Percentiles rank a stretch among this genome's conserved stretches.
phyloP scores from a whole-genome alignment of 768 basidiomycete genomes.

The Coprinopsis marcescibilis region DNA sequence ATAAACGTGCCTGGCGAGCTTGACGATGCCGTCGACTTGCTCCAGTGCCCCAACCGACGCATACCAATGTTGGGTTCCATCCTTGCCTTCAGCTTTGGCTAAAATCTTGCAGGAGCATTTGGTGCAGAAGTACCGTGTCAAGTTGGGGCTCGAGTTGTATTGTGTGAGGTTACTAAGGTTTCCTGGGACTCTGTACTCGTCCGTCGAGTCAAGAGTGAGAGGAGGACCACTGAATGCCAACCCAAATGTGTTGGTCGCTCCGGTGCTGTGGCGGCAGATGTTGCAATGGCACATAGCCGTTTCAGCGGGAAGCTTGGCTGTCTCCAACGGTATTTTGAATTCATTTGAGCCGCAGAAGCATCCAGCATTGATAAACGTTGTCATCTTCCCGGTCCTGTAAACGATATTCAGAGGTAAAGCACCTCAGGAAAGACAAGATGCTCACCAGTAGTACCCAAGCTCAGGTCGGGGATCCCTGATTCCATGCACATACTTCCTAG shows the following conservation, averaged over 20 bases:
- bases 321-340: background rate
- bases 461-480: too few species aligned
- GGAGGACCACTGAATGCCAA: conserved; percentile 13
- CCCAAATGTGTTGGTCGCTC: conserved; percentile 17
- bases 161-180: conserved; percentile 14
- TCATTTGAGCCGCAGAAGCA: background rate
- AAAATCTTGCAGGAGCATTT: conserved; percentile 17
- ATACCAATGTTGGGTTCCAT: conserved; percentile 7
- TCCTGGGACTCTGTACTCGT: conserved; percentile 11
- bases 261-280: conserved; percentile 24
- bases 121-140: conserved; percentile 19
- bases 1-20: conserved; percentile 16
- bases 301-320: background rate
- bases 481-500: too few species aligned
- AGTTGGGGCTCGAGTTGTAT: conserved; percentile 10
- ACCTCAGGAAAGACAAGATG: too few species aligned
- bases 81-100: background rate
- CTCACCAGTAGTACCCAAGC: too few species aligned
- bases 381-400: background rate
- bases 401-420: too few species aligned
- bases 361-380: background rate
- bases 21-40: conserved; percentile 15
- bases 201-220: conserved; percentile 6
- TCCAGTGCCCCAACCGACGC: conserved; percentile 18
- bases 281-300: conserved; percentile 24